Conservation (phyloP, 2,329 filamentous ascomycete genomes). For the Fusarium nematophilum region DNA sequence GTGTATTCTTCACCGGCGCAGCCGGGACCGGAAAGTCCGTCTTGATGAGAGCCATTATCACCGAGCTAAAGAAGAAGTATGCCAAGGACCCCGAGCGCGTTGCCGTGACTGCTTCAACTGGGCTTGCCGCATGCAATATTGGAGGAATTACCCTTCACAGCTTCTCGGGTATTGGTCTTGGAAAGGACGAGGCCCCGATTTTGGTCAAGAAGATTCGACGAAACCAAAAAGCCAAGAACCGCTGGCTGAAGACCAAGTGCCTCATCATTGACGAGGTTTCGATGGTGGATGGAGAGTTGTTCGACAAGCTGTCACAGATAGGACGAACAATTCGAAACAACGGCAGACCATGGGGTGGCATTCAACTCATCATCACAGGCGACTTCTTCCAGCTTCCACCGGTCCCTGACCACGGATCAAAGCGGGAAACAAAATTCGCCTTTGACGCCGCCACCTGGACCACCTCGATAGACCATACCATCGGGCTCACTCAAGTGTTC, state of each 20-base stretch:
- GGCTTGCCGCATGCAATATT: conserved; percentile 95
- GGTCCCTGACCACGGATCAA: conserved; percentile 80
- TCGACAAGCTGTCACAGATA: conserved; percentile 93
- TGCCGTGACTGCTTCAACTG: conserved; percentile 94
- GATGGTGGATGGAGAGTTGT: conserved; percentile 97
- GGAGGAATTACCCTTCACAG: conserved; percentile 96
- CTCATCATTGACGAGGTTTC: conserved; percentile 95
- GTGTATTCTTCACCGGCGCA: conserved; percentile 97
- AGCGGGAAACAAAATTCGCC: conserved; percentile 81
- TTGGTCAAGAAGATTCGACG: conserved; percentile 91
- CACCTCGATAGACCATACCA: conserved; percentile 94
- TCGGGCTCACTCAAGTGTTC: conserved; percentile 94
- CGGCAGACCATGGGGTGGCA: conserved; percentile 92
- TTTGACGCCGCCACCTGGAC: conserved; percentile 94
- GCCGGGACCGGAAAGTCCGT: conserved; percentile 98
- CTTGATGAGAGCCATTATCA: conserved; percentile 90
- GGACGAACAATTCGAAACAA: conserved; percentile 89
- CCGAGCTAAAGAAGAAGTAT: conserved; percentile 81
- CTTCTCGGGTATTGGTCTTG: conserved; percentile 90
- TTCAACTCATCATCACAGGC: conserved; percentile 94
- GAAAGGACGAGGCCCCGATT: conserved; percentile 84
- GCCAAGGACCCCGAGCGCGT: conserved; percentile 82
- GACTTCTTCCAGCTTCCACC: conserved; percentile 98
- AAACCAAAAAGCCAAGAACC: conserved; percentile 86
- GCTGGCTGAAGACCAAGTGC: conserved; percentile 90